These are phyloP conservation scores for Chaetomium sp. DNA, from an alignment of 2,329 filamentous ascomycete genomes.

Conservation along the genomic window DNA sequence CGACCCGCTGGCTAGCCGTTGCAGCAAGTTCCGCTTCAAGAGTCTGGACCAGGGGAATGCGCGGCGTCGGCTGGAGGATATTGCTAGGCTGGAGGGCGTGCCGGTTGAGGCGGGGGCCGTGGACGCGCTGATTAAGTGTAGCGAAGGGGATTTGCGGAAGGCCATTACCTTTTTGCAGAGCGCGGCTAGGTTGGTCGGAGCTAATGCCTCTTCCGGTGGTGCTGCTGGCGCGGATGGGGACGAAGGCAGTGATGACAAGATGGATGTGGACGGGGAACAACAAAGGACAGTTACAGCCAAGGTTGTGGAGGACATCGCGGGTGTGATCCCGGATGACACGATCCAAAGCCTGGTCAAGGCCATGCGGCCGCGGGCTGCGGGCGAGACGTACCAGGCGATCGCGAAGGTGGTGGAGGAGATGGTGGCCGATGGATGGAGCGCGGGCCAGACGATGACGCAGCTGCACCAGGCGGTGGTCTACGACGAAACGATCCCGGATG, in stretches of 20 bases:
- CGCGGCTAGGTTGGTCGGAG: constrained; percentile 80
- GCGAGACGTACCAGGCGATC: constrained; percentile 64
- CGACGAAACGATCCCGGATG: constrained; percentile 76
- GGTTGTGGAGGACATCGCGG: constrained; percentile 89
- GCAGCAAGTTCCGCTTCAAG: constrained; percentile 98
- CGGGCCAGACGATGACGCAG: constrained; percentile 71
- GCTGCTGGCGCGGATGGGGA: constrained; percentile 46
- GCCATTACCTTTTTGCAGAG: constrained; percentile 96
- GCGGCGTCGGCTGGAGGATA: constrained; percentile 69
- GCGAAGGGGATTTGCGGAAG: constrained; percentile 90
- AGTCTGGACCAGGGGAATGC: constrained; percentile 83
- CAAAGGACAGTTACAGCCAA: constrained; percentile 61
- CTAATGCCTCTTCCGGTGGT: constrained; percentile 48
- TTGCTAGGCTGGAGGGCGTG: constrained; percentile 74
- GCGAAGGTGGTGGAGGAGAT: constrained; percentile 79
- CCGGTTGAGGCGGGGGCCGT: constrained; percentile 69
- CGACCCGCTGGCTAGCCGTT: constrained; percentile 86
- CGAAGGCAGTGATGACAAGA: constrained; percentile 43
- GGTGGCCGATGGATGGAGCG: constrained; percentile 95
- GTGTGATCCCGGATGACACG: constrained; percentile 75
- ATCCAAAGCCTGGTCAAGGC: constrained; percentile 65
- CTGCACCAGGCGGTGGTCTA: constrained; percentile 77
- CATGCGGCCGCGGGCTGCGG: constrained; percentile 64
- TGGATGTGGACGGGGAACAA: constrained; percentile 47
- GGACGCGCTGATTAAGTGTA: constrained; percentile 77